Evolutionary conservation across 176 grass and related monocot genomes (phyloP).

Genomic region (Aegilops umbellulata): DNA sequence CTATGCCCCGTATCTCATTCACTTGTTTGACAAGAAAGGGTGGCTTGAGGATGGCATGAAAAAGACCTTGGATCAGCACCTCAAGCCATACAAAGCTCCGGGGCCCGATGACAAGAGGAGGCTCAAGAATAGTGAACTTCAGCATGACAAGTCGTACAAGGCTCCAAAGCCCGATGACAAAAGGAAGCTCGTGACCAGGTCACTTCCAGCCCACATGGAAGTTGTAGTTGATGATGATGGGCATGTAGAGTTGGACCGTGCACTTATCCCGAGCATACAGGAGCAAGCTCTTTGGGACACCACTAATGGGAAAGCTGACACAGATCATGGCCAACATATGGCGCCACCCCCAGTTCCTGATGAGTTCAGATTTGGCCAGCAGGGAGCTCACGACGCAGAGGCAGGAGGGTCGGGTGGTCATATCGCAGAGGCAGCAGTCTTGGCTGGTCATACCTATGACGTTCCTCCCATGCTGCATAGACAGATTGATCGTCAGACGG

Average conservation of each 20-base stretch:
- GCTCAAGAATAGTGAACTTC: background rate
- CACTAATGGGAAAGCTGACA: background rate
- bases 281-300: background rate
- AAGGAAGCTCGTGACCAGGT: background rate
- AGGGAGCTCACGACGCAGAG: background rate
- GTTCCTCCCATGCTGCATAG: background rate
- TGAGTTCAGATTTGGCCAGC: background rate
- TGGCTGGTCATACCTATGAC: background rate
- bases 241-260: background rate
- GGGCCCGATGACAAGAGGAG: background rate
- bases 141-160: background rate
- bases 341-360: background rate
- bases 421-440: background rate
- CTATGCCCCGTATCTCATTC: background rate
- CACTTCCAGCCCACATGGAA: background rate
- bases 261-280: background rate
- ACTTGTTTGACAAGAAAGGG: background rate
- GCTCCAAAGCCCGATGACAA: background rate
- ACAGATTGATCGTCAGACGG: background rate
- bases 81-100: background rate
- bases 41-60: background rate
- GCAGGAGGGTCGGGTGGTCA: background rate
- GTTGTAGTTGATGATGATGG: background rate
- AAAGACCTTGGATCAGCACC: background rate
- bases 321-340: background rate